These are phyloP conservation scores for Diaporthe longicolla DNA, from an alignment of 2,329 filamentous ascomycete species.

Conservation along the genomic window DNA sequence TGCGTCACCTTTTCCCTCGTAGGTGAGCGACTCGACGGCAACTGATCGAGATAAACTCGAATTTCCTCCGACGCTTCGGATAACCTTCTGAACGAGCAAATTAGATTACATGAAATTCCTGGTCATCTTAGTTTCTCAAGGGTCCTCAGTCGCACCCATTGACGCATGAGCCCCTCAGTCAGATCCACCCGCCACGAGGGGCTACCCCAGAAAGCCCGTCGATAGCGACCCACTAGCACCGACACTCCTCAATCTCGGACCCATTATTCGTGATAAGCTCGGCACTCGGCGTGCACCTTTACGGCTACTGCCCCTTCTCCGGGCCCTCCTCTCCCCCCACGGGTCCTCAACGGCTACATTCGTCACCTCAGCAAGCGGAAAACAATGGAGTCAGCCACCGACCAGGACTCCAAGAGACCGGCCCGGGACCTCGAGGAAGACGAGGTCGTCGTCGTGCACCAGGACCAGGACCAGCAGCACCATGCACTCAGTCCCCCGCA, in stretches of 20 bases:
- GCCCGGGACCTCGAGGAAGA: conserved; percentile 26
- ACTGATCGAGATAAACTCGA: not conserved
- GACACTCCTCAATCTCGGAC: conserved; percentile 34
- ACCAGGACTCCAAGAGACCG: conserved; percentile 32
- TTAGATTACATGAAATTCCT: not conserved
- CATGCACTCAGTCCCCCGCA: conserved; percentile 31
- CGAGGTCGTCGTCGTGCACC: conserved; percentile 10
- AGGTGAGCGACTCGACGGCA: too few species aligned
- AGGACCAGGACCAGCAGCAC: not conserved
- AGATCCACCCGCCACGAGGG: conserved; percentile 42
- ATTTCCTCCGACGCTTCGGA: not conserved
- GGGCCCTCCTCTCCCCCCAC: not conserved
- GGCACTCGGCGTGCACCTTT: conserved; percentile 1
- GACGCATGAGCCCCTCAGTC: conserved; percentile 12
- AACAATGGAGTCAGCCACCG: conserved; percentile 34
- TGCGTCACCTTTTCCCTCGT: too few species aligned
- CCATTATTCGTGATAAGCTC: conserved; percentile 23
- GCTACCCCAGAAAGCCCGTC: conserved; percentile 32
- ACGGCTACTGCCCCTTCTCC: not conserved
- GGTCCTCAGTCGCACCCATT: not conserved
- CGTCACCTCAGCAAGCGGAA: not conserved
- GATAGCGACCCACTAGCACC: conserved; percentile 23
- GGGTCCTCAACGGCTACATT: not conserved
- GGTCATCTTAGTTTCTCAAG: not conserved
- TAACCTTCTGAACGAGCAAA: not conserved